Evolutionary conservation across 768 basidiomycete species (phyloP).

Genomic region (Tulasnella sp.): DNA sequence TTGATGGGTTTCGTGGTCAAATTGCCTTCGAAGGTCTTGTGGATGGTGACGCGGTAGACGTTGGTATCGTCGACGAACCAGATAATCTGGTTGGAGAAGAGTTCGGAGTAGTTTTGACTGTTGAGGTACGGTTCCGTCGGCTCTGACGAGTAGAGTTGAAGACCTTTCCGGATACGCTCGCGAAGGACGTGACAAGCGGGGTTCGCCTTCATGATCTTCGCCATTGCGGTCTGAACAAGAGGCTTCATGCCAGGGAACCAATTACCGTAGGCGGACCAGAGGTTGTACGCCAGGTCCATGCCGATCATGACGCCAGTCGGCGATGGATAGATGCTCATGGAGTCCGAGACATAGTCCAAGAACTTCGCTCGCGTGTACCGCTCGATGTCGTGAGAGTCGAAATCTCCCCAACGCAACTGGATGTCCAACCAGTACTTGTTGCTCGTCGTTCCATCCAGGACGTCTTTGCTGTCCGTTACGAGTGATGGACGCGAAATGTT

Average conservation of each 20-base stretch:
- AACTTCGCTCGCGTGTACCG: conserved; percentile 98
- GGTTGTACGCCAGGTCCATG: conserved; percentile 96
- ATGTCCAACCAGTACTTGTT: conserved; percentile 99
- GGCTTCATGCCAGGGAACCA: conserved; percentile 99
- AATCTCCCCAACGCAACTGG: conserved; percentile 95
- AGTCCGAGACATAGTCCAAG: conserved; percentile 95
- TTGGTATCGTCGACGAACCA: conserved; percentile 99
- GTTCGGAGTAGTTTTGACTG: conserved; percentile 94
- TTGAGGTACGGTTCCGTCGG: conserved; percentile 99
- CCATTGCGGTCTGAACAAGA: conserved; percentile 97
- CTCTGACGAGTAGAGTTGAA: conserved; percentile 97
- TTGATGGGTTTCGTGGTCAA: conserved; percentile 99
- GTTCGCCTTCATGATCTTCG: conserved; percentile 99
- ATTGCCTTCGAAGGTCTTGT: conserved; percentile 99
- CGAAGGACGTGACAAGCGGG: conserved; percentile 95
- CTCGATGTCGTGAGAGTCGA: conserved; percentile 98
- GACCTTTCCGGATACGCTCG: conserved; percentile 97
- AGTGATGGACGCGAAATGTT: conserved; percentile 95
- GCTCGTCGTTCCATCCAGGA: conserved; percentile 94
- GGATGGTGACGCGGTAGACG: conserved; percentile 98
- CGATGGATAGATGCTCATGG: conserved; percentile 98
- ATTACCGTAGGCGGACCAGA: conserved; percentile 98
- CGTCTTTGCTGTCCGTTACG: conserved; percentile 90
- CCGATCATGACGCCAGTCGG: conserved; percentile 99
- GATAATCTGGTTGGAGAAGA: conserved; percentile 98